Evolutionary conservation across 306 rosid species (phyloP).

Genomic region (Cicer cuneatum): DNA sequence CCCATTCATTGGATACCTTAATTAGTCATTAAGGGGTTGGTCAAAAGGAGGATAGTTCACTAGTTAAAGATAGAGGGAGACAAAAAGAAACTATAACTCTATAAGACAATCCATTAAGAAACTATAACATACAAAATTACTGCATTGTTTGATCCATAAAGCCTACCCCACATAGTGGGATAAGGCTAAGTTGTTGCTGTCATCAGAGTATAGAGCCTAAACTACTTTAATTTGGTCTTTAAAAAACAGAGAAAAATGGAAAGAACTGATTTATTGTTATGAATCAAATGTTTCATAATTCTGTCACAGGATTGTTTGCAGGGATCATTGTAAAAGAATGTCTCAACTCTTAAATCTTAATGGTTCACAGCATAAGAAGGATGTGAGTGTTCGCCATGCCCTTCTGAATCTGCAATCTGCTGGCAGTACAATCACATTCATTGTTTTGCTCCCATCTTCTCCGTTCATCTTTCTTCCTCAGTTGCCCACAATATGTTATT

Average conservation of each 20-base stretch:
- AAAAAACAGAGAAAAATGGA: not conserved
- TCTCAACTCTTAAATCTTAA: not conserved
- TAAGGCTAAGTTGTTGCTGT: not conserved
- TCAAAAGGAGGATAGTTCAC: not conserved
- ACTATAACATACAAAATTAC: no score
- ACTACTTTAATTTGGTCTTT: not conserved
- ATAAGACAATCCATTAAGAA: not conserved
- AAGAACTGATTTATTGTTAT: not conserved
- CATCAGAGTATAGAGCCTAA: not conserved
- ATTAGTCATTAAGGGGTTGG: no score
- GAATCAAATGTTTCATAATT: not conserved
- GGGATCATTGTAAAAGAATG: not conserved
- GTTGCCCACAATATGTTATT: not conserved
- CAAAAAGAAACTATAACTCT: not conserved
- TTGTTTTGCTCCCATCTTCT: not conserved
- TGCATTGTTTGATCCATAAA: not conserved
- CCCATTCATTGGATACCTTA: no score
- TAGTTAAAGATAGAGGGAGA: not conserved
- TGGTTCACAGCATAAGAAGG: not conserved
- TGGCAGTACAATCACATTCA: not conserved
- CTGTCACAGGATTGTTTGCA: not conserved
- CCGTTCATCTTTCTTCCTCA: not conserved
- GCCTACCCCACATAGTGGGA: not conserved
- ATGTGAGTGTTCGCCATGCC: not conserved
- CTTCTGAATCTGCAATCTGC: not conserved